Conservation (phyloP, 2,329 filamentous ascomycete species). For the Fusarium tjaetaba region DNA sequence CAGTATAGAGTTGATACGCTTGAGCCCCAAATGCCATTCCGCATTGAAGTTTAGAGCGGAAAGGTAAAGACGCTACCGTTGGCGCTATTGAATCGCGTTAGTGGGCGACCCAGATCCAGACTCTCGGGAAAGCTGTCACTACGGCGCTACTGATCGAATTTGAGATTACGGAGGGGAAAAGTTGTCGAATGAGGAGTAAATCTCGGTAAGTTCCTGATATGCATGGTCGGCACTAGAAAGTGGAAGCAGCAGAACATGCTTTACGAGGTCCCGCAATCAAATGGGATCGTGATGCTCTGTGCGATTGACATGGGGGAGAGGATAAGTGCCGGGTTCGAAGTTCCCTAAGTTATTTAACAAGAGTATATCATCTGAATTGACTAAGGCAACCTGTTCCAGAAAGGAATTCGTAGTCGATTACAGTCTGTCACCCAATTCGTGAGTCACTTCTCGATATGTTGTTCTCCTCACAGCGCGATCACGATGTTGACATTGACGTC, state of each 20-base stretch:
- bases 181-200: neutral
- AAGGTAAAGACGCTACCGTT: neutral
- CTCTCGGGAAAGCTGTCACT: neutral
- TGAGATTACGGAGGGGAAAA: neutral
- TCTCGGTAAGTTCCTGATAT: neutral
- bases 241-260: neutral
- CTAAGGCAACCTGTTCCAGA: fast-evolving
- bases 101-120: conserved; percentile 6
- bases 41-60: fast-evolving
- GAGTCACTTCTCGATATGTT: neutral
- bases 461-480: neutral
- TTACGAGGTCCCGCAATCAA: neutral
- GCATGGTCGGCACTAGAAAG: neutral
- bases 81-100: neutral
- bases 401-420: fast-evolving
- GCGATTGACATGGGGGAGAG: neutral
- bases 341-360: fast-evolving
- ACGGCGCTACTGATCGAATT: neutral
- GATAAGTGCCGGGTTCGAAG: neutral
- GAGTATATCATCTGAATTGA: neutral
- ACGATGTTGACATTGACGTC: neutral
- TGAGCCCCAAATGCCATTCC: fast-evolving
- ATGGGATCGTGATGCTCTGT: neutral
- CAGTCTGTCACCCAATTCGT: neutral
- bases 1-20: fast-evolving